phyloP scores from a whole-genome alignment of 192 early-diverging fungal species.

The Irineochytrium annulatum region DNA sequence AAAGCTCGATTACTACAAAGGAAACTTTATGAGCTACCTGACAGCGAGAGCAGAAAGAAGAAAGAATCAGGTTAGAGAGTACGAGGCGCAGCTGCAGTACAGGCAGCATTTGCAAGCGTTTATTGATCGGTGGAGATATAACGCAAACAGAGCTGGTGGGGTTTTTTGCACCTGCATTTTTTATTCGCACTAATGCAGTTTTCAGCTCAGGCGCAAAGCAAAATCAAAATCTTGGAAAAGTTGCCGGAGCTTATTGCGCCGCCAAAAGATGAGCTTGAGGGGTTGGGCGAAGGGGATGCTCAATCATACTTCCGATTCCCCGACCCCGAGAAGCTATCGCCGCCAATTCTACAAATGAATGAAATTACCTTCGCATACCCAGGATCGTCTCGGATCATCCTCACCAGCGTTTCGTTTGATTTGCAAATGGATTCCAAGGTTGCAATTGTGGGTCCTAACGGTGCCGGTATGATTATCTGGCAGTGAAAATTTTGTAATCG shows the following conservation, averaged over 20 bases:
- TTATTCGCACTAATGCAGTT: not conserved
- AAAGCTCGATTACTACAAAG: constrained; percentile 89
- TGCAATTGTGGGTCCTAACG: constrained; percentile 99
- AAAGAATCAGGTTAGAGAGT: constrained; percentile 88
- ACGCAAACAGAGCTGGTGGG: constrained; percentile 78
- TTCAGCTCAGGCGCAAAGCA: constrained; percentile 90
- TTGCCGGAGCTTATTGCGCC: constrained; percentile 87
- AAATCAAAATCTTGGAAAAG: constrained; percentile 98
- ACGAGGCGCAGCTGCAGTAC: constrained; percentile 92
- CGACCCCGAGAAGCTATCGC: constrained; percentile 88
- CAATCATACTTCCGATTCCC: constrained; percentile 84
- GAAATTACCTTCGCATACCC: constrained; percentile 87
- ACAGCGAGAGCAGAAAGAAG: constrained; percentile 86
- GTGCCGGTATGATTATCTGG: constrained; percentile 63
- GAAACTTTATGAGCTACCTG: constrained; percentile 90
- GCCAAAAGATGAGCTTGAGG: constrained; percentile 59
- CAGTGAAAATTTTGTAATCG: not conserved
- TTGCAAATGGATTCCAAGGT: constrained; percentile 96
- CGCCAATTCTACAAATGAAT: constrained; percentile 94
- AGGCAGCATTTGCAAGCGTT: constrained; percentile 95
- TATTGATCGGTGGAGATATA: constrained; percentile 99
- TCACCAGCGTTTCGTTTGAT: constrained; percentile 82
- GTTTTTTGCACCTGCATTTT: not conserved
- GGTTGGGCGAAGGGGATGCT: constrained; percentile 60
- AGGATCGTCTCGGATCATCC: constrained; percentile 68